These are phyloP conservation scores for Penicillium sp. DNA, from an alignment of 2,329 filamentous ascomycete genomes.

Conservation along the genomic window DNA sequence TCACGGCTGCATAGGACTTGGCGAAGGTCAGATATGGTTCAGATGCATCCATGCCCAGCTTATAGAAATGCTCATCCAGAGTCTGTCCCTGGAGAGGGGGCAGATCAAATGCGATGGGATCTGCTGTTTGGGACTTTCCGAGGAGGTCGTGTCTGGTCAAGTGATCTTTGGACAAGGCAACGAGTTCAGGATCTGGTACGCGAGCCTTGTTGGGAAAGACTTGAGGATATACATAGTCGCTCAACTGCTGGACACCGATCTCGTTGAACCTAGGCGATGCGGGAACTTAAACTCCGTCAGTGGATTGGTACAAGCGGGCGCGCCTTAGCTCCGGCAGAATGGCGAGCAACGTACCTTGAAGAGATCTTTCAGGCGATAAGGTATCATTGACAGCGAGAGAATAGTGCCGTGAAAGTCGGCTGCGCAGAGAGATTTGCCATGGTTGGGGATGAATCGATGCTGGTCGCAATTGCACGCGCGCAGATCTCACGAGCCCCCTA, in stretches of 20 bases:
- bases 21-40: slow-evolving; percentile 79
- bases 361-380: slow-evolving; percentile 15
- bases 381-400: slow-evolving; percentile 10
- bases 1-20: slow-evolving; percentile 68
- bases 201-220: slow-evolving; percentile 64
- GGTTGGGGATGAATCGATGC: slow-evolving; percentile 15
- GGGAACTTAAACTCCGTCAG: slow-evolving; percentile 28
- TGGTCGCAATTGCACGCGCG: slow-evolving; percentile 25
- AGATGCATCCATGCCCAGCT: slow-evolving; percentile 79
- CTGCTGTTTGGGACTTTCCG: slow-evolving; percentile 82
- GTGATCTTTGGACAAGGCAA: slow-evolving; percentile 79
- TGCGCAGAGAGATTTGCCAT: slow-evolving; percentile 10
- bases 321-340: neutral
- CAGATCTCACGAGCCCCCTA: slow-evolving; percentile 29
- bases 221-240: slow-evolving; percentile 76
- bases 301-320: neutral
- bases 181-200: slow-evolving; percentile 67
- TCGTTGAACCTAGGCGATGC: slow-evolving; percentile 76
- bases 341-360: slow-evolving; percentile 28
- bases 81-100: slow-evolving; percentile 75
- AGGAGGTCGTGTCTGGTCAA: slow-evolving; percentile 80
- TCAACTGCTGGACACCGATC: slow-evolving; percentile 92
- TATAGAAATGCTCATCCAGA: slow-evolving; percentile 92
- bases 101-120: slow-evolving; percentile 82
- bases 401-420: slow-evolving; percentile 13